These are phyloP conservation scores for Verticillium longisporum DNA, from an alignment of 2,329 filamentous ascomycete species.

Conservation along the genomic window DNA sequence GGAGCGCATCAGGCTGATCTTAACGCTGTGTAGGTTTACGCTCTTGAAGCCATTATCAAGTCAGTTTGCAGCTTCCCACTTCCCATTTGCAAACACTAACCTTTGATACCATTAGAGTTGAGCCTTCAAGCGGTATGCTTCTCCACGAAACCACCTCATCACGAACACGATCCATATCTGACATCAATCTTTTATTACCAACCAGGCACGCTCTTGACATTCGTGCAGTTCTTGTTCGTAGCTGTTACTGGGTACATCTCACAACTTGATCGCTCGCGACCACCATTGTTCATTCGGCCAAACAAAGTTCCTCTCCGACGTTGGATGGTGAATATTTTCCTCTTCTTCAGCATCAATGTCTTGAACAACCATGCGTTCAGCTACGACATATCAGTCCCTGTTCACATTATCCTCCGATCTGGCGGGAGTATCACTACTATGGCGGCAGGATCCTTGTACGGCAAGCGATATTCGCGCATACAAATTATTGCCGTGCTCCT, in stretches of 20 bases:
- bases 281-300: conserved; percentile 65
- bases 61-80: conserved; percentile 37
- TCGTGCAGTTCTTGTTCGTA: conserved; percentile 83
- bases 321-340: conserved; percentile 81
- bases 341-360: conserved; percentile 92
- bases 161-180: neutral
- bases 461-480: conserved; percentile 73
- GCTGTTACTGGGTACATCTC: conserved; percentile 70
- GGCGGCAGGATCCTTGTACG: conserved; percentile 78
- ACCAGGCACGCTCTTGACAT: conserved; percentile 75
- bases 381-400: conserved; percentile 90
- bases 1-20: neutral
- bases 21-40: conserved; percentile 64
- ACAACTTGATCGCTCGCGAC: conserved; percentile 61
- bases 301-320: conserved; percentile 77
- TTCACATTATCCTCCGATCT: conserved; percentile 93
- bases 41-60: conserved; percentile 92
- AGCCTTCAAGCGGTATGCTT: conserved; percentile 68
- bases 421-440: conserved; percentile 96
- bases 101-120: conserved; percentile 48
- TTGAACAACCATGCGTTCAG: conserved; percentile 97
- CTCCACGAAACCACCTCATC: neutral
- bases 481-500: conserved; percentile 78
- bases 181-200: neutral
- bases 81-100: conserved; percentile 10